Base-by-base conservation (phyloP, 495 filamentous ascomycete genomes). In the Podospora pseudopauciseta region DNA sequence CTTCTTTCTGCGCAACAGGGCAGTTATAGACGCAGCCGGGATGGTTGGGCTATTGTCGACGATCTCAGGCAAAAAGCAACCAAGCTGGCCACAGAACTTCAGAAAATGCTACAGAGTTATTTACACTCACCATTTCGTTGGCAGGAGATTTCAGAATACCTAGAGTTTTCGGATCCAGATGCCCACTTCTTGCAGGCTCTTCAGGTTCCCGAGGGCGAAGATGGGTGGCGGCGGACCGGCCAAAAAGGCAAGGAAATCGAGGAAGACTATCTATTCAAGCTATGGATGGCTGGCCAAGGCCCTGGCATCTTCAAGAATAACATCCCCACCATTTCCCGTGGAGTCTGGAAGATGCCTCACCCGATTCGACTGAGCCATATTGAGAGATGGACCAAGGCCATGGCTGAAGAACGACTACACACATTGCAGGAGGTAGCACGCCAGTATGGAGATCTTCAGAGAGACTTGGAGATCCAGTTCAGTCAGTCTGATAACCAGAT, bases 131-230 rank as follows among this genome's bases (percentile, higher is more conserved):
- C 59, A 3, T 16, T 69, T 0, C 28, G 19, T 26, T 75, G 73
- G 74, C 30, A 69, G 7, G 70, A 83, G 1, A 59, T 94, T 0
- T 73, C 90, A n/a, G 85, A 90, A 6, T 85, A 84, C 69, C 78
- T 92, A 1, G 86, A 92, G 68, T 92, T 92, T 72, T 76, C 77
- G 0, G 73, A 79, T 3, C 80, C 86, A 13, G 83, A 87, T 26
- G 66, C 72, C 0, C 76, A 78, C 2, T 92, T 85, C 69, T 87
- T 80, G 67, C 81, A 88, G 3, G 88, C 89, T 0, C 80, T 93
- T 7, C 69, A 23, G 0, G 64, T 87, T 0, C 89, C 88, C 0
- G 60, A 75, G 18, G 61, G 68, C 3, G 66, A 78, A 5, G 67
- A 79, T 71, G 81, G 83, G 27, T 84, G 86, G 83, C 73, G 55